Percentiles rank a stretch among this genome's conserved stretches.
phyloP scores from a whole-genome alignment of 1,284 basidiomycete species.

The Rhodotorula mucilaginosa region DNA sequence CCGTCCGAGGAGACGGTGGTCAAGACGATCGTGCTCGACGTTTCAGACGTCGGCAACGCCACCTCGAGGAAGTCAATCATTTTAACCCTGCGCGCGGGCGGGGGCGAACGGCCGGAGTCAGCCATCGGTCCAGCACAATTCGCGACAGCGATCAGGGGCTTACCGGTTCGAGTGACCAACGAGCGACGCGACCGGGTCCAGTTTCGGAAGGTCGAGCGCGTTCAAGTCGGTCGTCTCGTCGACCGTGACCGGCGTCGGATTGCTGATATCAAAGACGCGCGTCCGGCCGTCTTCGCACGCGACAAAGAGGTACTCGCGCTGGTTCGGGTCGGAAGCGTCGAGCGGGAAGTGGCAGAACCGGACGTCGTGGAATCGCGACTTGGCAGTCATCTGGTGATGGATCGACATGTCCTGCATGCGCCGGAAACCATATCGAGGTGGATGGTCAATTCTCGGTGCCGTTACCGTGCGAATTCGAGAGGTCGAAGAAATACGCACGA shows the following conservation, averaged over 20 bases:
- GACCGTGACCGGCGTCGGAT: slow-evolving; percentile 42
- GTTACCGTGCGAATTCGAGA: too few species aligned
- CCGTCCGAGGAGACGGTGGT: slow-evolving; percentile 81
- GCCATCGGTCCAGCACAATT: background rate
- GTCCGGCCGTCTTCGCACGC: slow-evolving; percentile 82
- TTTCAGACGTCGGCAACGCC: slow-evolving; percentile 52
- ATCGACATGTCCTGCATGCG: slow-evolving; percentile 64
- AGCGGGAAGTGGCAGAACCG: slow-evolving; percentile 62
- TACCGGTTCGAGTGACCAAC: slow-evolving; percentile 72
- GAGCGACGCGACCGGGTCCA: slow-evolving; percentile 62
- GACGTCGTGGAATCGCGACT: slow-evolving; percentile 74
- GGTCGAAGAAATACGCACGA: slow-evolving; percentile 54
- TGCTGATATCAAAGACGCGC: slow-evolving; percentile 56
- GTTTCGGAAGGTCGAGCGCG: slow-evolving; percentile 44
- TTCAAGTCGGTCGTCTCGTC: slow-evolving; percentile 36
- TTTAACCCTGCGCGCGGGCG: slow-evolving; percentile 59
- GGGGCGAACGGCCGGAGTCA: background rate
- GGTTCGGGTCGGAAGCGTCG: slow-evolving; percentile 50
- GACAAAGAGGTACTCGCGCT: slow-evolving; percentile 66
- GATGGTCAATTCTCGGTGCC: background rate
- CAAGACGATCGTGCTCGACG: slow-evolving; percentile 60
- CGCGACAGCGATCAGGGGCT: slow-evolving; percentile 37
- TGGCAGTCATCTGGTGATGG: slow-evolving; percentile 67
- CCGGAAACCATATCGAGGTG: background rate
- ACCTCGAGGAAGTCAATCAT: slow-evolving; percentile 64